These are phyloP conservation scores for Apiotrichum domesticum DNA, from an alignment of 1,284 basidiomycete genomes.

Conservation along the genomic window DNA sequence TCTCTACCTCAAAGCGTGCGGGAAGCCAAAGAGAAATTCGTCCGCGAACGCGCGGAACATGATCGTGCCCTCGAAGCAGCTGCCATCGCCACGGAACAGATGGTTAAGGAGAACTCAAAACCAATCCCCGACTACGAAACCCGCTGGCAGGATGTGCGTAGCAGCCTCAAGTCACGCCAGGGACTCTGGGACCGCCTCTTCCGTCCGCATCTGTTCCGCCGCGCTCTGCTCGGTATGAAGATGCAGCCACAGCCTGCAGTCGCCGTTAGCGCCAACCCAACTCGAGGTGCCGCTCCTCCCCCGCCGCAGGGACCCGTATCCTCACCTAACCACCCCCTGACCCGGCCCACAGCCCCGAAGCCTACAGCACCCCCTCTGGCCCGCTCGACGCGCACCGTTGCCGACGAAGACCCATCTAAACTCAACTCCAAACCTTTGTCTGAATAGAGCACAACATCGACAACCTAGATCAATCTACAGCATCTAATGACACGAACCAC, in stretches of 20 bases:
- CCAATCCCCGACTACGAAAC: constrained; percentile 16
- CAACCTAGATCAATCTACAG: too few species aligned
- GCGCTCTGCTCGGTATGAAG: constrained; percentile 10
- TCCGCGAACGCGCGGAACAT: constrained; percentile 11
- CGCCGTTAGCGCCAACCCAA: too few species aligned
- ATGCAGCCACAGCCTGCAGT: background rate
- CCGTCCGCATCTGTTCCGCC: constrained; percentile 11
- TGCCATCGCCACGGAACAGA: background rate
- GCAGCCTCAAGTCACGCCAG: constrained; percentile 2
- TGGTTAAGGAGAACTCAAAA: background rate
- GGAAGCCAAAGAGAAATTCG: constrained; percentile 15
- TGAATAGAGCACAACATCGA: too few species aligned
- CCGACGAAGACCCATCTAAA: too few species aligned
- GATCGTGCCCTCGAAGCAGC: constrained; percentile 8
- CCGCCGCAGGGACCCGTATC: too few species aligned
- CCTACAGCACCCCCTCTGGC: too few species aligned
- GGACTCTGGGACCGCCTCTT: constrained; percentile 17
- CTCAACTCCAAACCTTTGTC: too few species aligned
- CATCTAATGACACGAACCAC: too few species aligned
- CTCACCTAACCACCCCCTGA: too few species aligned
- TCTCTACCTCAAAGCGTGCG: constrained; percentile 11
- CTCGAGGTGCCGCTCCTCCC: too few species aligned
- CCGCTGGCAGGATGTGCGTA: constrained; percentile 12
- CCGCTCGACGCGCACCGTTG: too few species aligned
- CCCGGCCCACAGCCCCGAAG: too few species aligned